Evolutionary conservation across 1,284 basidiomycete genomes (phyloP).

Genomic region (Ceratobasidium sp.): DNA sequence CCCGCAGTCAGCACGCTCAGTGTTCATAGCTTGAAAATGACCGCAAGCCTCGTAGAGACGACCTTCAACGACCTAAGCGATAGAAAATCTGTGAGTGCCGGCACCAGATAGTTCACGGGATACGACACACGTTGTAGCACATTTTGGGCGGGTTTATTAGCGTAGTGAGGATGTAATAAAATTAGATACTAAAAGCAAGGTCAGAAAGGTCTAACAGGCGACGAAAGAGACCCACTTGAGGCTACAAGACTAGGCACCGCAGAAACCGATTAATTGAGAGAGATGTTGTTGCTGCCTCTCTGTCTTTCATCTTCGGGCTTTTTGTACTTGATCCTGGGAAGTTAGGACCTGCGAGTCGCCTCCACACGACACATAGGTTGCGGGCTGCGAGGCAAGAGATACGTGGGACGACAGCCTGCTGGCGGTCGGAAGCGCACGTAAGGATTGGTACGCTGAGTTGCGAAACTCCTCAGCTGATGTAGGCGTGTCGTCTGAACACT

Average conservation of each 20-base stretch:
- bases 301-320: neutral
- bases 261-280: conserved; percentile 57
- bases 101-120: conserved; percentile 47
- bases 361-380: conserved; percentile 26
- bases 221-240: conserved; percentile 57
- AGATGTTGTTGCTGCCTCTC: conserved; percentile 26
- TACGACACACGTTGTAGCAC: conserved; percentile 79
- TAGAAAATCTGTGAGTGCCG: conserved; percentile 46
- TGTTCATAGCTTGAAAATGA: conserved; percentile 83
- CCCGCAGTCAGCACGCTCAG: conserved; percentile 76
- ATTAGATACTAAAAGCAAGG: conserved; percentile 30
- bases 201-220: conserved; percentile 49
- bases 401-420: conserved; percentile 42
- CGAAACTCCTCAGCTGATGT: conserved; percentile 45
- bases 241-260: conserved; percentile 50
- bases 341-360: conserved; percentile 8
- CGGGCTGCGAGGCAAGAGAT: conserved; percentile 38
- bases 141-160: conserved; percentile 61
- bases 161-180: conserved; percentile 34
- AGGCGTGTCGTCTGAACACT: conserved; percentile 38
- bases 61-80: conserved; percentile 77
- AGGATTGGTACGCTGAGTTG: conserved; percentile 31
- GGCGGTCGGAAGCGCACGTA: conserved; percentile 37
- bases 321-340: conserved; percentile 28
- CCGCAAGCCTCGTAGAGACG: conserved; percentile 78